Evolutionary conservation across 1,284 basidiomycete genomes (phyloP), one percentile per base, ranked within the genome.

Genomic region (Inonotus obliquus): DNA sequence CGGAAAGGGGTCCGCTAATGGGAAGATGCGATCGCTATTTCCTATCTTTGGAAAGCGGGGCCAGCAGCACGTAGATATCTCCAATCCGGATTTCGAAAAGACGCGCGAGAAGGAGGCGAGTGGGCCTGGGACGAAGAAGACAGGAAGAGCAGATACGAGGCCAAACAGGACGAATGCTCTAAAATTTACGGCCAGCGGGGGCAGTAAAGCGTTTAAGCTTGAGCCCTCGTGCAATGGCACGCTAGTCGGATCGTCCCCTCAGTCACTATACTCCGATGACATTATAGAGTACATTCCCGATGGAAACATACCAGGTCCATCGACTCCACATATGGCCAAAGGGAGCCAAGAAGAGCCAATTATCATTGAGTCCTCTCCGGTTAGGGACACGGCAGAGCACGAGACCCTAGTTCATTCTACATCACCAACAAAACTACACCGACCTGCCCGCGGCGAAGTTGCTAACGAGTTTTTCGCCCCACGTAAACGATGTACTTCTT

Each of bases 331-430:
- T 11, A 23, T 35, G 17, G 47, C 21, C 32, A 74, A 71, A 25
- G 69, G 70, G 57, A 75, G 73, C 45, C 69, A 70, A 52, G 68
- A 75, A 56, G 68, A 75, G 61, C 80, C 80, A 11, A 81, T 82
- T 62, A 61, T 81, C 47, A 71, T 83, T 21, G 76, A 77, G 51
- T 75, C 75, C 21, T 77, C 78, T 44, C 78, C 79, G 11, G 25
- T 29, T 19, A 57, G 39, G 55, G 55, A 57, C 11, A 2, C 32
- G 27, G 27, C 29, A 32, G 45, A 45, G 2, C 25, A 10, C 41
- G 14, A n/a, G 2, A 17, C 23, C 29, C 7, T 21, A 21, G 21
- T 9, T 23, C 7, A 10, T 10, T 23, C 45, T 29, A 27, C 44
- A 17, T 57, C 55, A 4, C 51, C 52, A 19, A 63, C 73, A 10